Base-by-base conservation (phyloP, 495 filamentous ascomycete genomes). In the Penicillium coprophilum region DNA sequence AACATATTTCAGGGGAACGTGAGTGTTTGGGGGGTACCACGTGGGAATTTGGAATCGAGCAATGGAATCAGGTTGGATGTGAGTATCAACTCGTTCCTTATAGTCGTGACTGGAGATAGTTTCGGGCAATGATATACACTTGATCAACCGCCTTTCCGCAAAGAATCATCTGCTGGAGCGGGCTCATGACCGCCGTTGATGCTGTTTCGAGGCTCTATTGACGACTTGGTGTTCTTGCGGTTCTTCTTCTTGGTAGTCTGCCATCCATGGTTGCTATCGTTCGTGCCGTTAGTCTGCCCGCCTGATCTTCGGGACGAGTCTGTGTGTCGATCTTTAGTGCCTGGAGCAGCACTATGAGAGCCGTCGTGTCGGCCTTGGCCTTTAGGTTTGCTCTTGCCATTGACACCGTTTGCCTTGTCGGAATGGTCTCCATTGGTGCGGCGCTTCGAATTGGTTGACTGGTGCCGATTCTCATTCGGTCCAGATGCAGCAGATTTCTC, bases 231-330 rank as follows among this genome's bases (percentile, higher is more conserved):
- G 54, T 68, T 73, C 48, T 68, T 70, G 56, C 75, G 77, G 46
- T 78, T 65, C 61, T 79, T 80, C 59, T 76, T 81, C 57, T 74
- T 76, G 0, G 72, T 76, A 0, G 76, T 77, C 61, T 82, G 78
- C 79, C 79, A 82, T 21, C 64, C 73, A 56, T 67, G 58, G 52
- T 54, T 64, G 39, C 58, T 39, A 53, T 76, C 68, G 38, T 60
- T 41, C 6, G 40, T 28, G 19, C 57, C 60, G 24, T 61, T 64
- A 17, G 41, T 36, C 28, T 57, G 30, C 21, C 69, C 73, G 45
- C 75, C 74, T 15, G 65, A 27, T 56, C 78, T 79, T 17, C 72
- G 70, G 9, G 63, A 46, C 20, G 62, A 56, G 27, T 69, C 68
- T 11, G 59, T 52, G 55, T 68, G 67, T 19, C 68, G 67, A 20